Evolutionary conservation across 2,329 filamentous ascomycete species (phyloP), one percentile per base, ranked within the genome.

Genomic region (Fusarium praegraminearum): DNA sequence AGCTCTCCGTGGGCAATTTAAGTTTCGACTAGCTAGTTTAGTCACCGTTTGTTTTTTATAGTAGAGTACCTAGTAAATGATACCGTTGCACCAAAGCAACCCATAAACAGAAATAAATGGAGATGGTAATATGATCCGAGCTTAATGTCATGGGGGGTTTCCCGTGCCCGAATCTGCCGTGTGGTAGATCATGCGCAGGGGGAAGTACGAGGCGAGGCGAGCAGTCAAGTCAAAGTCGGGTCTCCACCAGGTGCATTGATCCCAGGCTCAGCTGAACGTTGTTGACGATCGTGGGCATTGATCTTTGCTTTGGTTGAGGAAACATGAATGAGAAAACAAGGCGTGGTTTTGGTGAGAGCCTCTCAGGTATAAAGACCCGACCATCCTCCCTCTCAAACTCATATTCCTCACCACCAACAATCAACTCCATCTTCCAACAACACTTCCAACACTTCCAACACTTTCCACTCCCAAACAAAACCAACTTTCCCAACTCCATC

Each of bases 391-490:
- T 43, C 38, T 12, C n/a, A 45, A 53, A 36, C 12, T 55, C 44
- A 57, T n/a, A 28, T 45, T 45, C 28, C 50, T 69, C 51, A 54
- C 38, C 65, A 68, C 43, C 65, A 69, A 11, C 54, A 69, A 35
- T 49, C 41, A 59, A n/a, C 55, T 61, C 1, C 55, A 50, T 41
- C 30, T 47, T 38, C 24, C 40, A 53, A 43, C 49, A 69, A 16
- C 50, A 62, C 12, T 12, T 66, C 28, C 49, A 57, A 50, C 44
- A 45, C 35, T 49, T 28, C 22, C 49, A 10, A 16, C 56, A 58
- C 63, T 50, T 13, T 26, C 16, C 11, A 12, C 7, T 13, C 36
- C 5, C n/a, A 36, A 36, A 0, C 28, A 50, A 52, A 10, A n/a
- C 22, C 35, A 38, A 20, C 35, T 38, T 18, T 38, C n/a, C 12